phyloP scores from a whole-genome alignment of 2,329 filamentous ascomycete species.

The Bertia moriformis region DNA sequence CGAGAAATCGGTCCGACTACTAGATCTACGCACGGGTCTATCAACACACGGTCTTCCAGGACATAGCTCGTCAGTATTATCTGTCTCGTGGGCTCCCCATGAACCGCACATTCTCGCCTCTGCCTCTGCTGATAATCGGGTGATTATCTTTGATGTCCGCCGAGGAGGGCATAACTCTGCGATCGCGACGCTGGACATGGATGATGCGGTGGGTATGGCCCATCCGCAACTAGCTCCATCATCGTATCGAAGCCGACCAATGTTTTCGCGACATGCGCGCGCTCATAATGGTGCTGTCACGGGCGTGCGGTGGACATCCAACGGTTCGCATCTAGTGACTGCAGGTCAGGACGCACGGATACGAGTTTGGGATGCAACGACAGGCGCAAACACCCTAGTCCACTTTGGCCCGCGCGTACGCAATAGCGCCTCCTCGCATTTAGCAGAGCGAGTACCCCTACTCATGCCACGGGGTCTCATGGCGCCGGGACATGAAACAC shows the following conservation, averaged over 20 bases:
- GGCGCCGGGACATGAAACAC: constrained; percentile 27
- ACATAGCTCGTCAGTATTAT: constrained; percentile 25
- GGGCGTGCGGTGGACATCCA: constrained; percentile 42
- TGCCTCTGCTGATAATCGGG: constrained; percentile 40
- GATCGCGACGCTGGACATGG: constrained; percentile 43
- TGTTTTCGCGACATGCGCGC: constrained; percentile 25
- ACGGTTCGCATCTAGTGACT: constrained; percentile 37
- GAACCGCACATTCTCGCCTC: constrained; percentile 42
- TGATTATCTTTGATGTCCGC: constrained; percentile 47
- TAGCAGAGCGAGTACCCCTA: constrained; percentile 24
- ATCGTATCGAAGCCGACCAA: constrained; percentile 17
- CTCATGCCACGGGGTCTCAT: constrained; percentile 27
- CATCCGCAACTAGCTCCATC: constrained; percentile 8
- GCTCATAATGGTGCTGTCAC: constrained; percentile 47
- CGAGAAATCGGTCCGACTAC: not conserved
- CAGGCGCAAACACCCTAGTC: constrained; percentile 44
- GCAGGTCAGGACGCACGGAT: constrained; percentile 46
- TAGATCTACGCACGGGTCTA: not conserved
- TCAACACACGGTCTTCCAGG: constrained; percentile 26
- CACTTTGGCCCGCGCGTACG: constrained; percentile 47
- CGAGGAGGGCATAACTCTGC: constrained; percentile 35
- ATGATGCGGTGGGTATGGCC: constrained; percentile 39
- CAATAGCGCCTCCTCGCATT: constrained; percentile 30
- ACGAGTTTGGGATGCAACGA: constrained; percentile 42
- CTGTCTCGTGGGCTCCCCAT: constrained; percentile 41